Base-by-base conservation (phyloP, 257 asterid species). In the Henckelia pumila region DNA sequence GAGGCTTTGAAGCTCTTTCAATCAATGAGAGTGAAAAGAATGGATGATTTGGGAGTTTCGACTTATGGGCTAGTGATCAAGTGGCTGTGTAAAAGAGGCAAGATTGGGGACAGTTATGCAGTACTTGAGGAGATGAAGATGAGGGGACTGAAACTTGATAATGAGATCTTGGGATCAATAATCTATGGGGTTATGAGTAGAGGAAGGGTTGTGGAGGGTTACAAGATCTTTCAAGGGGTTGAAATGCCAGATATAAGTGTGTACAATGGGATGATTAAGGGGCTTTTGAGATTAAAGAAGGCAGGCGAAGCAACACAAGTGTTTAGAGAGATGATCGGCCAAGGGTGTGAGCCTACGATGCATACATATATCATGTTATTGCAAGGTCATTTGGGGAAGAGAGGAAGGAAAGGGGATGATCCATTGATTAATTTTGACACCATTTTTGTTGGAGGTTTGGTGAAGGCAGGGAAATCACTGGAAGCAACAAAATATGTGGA, bases 401-500 rank as follows among this genome's bases (percentile, higher is more conserved):
- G 92, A 67, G 99, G 99, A 75, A 78, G 97, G 71, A 86, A 79
- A 70, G 97, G 96, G 55, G 80, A 79, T 0, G 97, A 93, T 67
- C 99, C 95, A 0, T 77, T 93, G 75, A 93, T 93, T 53, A 93
- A 93, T 70, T 93, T 93, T n/a, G 96, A 93, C 52, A 93, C 96
- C 20, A 93, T 93, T 29, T 93, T 93, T 37, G 83, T 93, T 11
- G 97, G 99, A 63, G 99, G 99, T 8, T 76, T 93, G 85, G 74
- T 85, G 53, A 90, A 88, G 88, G 90, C 78, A 0, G 95, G 95
- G 71, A 90, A 85, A 71, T 73, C 81, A 0, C 64, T 82, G 75
- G 97, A 88, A 24, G 97, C 89, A 0, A 81, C 77, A 3, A 93
- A 90, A 79, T 93, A 90, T 72, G 91, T 86, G 63, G 96, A 90